These are phyloP conservation scores for Spatholobus suberectus DNA, from an alignment of 306 rosid species.

Conservation along the genomic window DNA sequence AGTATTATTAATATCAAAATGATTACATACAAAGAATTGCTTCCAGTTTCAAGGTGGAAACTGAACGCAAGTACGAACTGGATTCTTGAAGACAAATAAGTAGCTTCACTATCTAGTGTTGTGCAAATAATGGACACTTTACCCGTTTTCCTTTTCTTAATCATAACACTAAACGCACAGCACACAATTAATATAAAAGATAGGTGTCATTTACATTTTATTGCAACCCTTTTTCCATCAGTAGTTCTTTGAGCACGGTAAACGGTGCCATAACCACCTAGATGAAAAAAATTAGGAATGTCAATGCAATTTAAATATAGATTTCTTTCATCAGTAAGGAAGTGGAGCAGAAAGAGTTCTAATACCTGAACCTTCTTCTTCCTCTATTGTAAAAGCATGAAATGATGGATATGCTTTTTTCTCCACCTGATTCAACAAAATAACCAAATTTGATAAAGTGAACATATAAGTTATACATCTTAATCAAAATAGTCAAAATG, in stretches of 20 bases:
- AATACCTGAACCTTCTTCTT: slow-evolving; percentile 87
- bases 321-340: background rate
- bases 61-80: background rate
- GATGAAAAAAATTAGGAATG: slow-evolving; percentile 24
- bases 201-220: slow-evolving; percentile 56
- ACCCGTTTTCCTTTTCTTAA: background rate
- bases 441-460: slow-evolving; percentile 7
- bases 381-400: slow-evolving; percentile 57
- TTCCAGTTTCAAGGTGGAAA: slow-evolving; percentile 26
- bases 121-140: slow-evolving; percentile 7
- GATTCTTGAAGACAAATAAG: slow-evolving; percentile 1
- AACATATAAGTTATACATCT: background rate
- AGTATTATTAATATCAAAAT: slow-evolving; percentile 10
- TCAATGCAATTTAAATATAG: slow-evolving; percentile 20
- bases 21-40: background rate
- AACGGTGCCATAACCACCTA: slow-evolving; percentile 88
- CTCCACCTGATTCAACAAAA: slow-evolving; percentile 56
- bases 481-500: slow-evolving; percentile 3
- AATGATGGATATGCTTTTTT: slow-evolving; percentile 61
- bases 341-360: background rate
- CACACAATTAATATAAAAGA: slow-evolving; percentile 22
- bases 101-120: slow-evolving; percentile 8
- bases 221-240: slow-evolving; percentile 66
- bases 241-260: slow-evolving; percentile 64
- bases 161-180: slow-evolving; percentile 11